Percentiles rank a stretch among this genome's conserved stretches.
phyloP scores from a whole-genome alignment of 768 basidiomycete genomes.

The Fistulinella prunicolor region DNA sequence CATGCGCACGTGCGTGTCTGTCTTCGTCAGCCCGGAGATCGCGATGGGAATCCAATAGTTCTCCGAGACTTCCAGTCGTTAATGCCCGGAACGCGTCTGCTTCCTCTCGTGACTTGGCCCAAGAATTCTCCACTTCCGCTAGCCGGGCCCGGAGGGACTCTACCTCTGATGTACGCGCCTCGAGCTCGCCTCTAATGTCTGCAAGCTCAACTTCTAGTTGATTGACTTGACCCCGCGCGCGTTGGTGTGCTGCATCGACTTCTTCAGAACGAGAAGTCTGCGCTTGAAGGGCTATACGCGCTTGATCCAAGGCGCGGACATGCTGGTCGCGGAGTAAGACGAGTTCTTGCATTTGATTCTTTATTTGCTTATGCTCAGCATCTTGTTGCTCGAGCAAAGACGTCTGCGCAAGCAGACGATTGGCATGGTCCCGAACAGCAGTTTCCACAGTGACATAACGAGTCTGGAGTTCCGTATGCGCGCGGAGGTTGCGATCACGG shows the following conservation, averaged over 20 bases:
- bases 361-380: conserved; percentile 66
- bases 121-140: conserved; percentile 82
- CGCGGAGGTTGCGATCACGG: conserved; percentile 59
- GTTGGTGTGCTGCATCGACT: conserved; percentile 69
- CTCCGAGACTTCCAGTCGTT: conserved; percentile 82
- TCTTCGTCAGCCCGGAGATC: conserved; percentile 85
- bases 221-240: conserved; percentile 63
- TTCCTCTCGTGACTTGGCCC: conserved; percentile 90
- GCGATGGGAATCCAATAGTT: conserved; percentile 84
- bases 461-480: conserved; percentile 69
- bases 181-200: conserved; percentile 79
- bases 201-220: conserved; percentile 74
- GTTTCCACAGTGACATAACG: conserved; percentile 57
- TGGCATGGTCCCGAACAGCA: conserved; percentile 71
- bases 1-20: conserved; percentile 66
- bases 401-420: conserved; percentile 68
- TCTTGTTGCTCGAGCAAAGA: conserved; percentile 75
- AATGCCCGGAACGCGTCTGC: conserved; percentile 85
- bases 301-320: conserved; percentile 83
- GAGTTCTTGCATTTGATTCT: conserved; percentile 71
- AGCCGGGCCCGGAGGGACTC: conserved; percentile 65
- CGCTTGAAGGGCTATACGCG: conserved; percentile 70
- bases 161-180: conserved; percentile 68
- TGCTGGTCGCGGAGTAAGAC: conserved; percentile 75
- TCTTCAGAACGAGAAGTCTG: conserved; percentile 78